phyloP scores from a whole-genome alignment of 306 rosid species.

The Vigna hirtella region DNA sequence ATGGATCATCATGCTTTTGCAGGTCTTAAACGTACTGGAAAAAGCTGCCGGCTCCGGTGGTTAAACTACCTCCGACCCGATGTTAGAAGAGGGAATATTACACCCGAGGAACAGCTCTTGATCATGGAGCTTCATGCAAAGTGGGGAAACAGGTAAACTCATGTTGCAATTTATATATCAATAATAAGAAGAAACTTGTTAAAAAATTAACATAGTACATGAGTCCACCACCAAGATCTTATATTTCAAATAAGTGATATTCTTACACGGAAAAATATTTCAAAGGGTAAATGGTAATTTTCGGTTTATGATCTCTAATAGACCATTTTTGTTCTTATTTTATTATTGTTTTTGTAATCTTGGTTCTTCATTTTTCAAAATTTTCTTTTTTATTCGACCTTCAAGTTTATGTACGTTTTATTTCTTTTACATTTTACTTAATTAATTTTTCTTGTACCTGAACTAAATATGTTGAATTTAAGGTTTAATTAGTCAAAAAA shows the following conservation, averaged over 20 bases:
- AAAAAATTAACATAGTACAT: neutral
- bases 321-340: too few species aligned
- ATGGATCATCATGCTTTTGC: neutral
- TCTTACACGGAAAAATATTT: neutral
- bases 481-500: too few species aligned
- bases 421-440: too few species aligned
- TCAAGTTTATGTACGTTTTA: too few species aligned
- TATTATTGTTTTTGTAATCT: too few species aligned
- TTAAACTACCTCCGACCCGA: constrained; percentile 96
- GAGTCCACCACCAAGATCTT: neutral
- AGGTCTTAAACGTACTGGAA: constrained; percentile 98
- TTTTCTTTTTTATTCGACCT: too few species aligned
- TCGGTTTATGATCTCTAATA: too few species aligned
- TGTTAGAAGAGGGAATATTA: constrained; percentile 95
- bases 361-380: too few species aligned
- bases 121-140: constrained; percentile 97
- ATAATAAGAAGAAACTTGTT: neutral
- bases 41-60: constrained; percentile 98
- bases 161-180: neutral
- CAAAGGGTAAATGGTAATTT: too few species aligned
- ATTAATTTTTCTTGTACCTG: too few species aligned
- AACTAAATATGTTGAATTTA: too few species aligned
- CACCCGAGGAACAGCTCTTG: constrained; percentile 89
- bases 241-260: neutral
- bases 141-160: constrained; percentile 93